Evolutionary conservation across 2,329 filamentous ascomycete species (phyloP).

Genomic region (Paraphoma sp.): DNA sequence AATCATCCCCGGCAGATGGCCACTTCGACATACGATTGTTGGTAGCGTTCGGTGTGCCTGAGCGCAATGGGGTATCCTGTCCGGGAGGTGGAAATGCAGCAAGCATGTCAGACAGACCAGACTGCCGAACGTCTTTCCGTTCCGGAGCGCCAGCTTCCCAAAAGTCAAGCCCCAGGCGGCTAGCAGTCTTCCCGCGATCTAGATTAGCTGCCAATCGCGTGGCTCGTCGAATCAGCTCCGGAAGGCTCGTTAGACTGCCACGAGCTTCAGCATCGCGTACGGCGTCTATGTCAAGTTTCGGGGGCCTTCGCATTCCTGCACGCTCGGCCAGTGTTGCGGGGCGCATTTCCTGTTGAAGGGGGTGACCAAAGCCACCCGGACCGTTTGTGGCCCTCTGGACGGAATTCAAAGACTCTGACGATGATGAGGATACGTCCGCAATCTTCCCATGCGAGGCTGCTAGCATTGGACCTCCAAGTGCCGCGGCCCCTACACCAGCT

Average conservation of each 20-base stretch:
- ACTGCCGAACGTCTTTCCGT: conserved; percentile 47
- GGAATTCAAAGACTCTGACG: conserved; percentile 43
- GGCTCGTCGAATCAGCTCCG: conserved; percentile 87
- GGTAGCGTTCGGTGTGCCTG: conserved; percentile 42
- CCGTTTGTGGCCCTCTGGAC: conserved; percentile 28
- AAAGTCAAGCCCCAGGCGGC: conserved; percentile 61
- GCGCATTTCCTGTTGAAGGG: conserved; percentile 37
- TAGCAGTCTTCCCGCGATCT: conserved; percentile 77
- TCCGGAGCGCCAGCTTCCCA: conserved; percentile 49
- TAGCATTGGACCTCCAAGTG: conserved; percentile 31
- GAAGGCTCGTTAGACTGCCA: conserved; percentile 88
- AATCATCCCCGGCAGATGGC: conserved; percentile 28
- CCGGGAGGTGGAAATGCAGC: conserved; percentile 68
- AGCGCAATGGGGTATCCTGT: conserved; percentile 50
- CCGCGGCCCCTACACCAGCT: conserved; percentile 19
- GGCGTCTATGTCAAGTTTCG: conserved; percentile 80
- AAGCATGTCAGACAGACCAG: conserved; percentile 68
- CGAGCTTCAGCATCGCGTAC: conserved; percentile 81
- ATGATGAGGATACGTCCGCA: conserved; percentile 41
- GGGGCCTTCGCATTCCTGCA: conserved; percentile 62
- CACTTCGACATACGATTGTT: conserved; percentile 33
- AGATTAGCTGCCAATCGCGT: conserved; percentile 87
- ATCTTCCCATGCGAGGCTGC: conserved; percentile 39
- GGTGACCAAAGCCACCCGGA: conserved; percentile 15
- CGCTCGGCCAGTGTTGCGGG: conserved; percentile 49